Evolutionary conservation across 257 asterid genomes (phyloP), one percentile per base, ranked within the genome.

Genomic region (Salvia hispanica): DNA sequence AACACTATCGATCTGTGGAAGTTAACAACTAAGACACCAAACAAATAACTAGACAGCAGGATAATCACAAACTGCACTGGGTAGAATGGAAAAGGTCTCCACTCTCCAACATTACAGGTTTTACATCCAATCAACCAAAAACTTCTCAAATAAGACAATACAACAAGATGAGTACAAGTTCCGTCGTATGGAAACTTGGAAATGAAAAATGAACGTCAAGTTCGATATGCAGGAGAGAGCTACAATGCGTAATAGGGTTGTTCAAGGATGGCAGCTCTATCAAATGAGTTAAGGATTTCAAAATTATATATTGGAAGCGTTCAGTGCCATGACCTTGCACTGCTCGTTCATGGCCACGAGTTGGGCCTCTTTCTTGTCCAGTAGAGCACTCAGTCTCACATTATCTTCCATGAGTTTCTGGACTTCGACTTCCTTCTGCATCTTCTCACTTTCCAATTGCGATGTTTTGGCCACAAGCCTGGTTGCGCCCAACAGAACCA

Each of bases 301-400:
- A 73, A 25, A 72, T 79, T 81, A 86, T 47, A 84, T 74, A 70
- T 82, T 79, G 72, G 86, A 84, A 62, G 91, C 83, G 70, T 76
- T 84, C 34, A 94, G 82, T 10, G 96, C 99, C 96, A 94, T 87
- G 55, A 94, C 83, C 81, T 94, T 94, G 86, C 97, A 94, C 74
- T 94, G 97, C 82, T 91, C 99, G 44, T 87, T 94, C 99, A 94
- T 87, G 76, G 99, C 99, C 51, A 84, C 68, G 9, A 94, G 97
- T 69, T 94, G 99, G 71, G 99, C 99, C 75, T 94, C 99, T 82
- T 94, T 94, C 81, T 91, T 84, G 85, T 91, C 99, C 44, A 91
- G 95, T 40, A 76, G 81, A 81, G 90, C 79, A 62, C 79, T 80
- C 67, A 94, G 79, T 66, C 83, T 83, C 57, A 85, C 87, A 44